Base-by-base conservation (phyloP, 768 basidiomycete genomes). In the Kwoniella dendrophila region DNA sequence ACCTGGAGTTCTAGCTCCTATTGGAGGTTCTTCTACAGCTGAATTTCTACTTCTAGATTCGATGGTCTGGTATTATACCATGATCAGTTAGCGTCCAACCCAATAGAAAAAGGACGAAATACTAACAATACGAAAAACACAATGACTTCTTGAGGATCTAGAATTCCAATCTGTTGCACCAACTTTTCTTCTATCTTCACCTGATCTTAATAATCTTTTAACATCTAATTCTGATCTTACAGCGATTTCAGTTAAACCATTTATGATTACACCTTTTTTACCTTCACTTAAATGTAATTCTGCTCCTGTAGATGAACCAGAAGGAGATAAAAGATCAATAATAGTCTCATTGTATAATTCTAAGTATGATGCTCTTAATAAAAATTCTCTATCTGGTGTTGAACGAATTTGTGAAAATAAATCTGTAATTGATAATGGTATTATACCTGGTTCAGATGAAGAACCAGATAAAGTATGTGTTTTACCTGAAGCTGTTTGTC, bases 131-230 rank as follows among this genome's bases (percentile, higher is more conserved):
- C 93, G 82, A 78, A 98, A 96, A 0, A 98, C 90, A 67, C 89
- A 90, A 77, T 97, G 95, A 81, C 91, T 93, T 33, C 95, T 83
- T 75, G 90, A 92, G 81, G 90, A 93, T 61, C 95, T 81, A 71
- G 93, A 90, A 75, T 99, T 99, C 95, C 95, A 99, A 73, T 99
- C 95, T n/a, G 96, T 99, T 69, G 87, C 90, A 0, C 93, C 94
- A 3, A 93, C 96, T 63, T 92, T 83, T 51, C 95, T 82, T 71
- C 91, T 87, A 3, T 88, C 86, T 76, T 96, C 92, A 4, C 95
- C 95, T 24, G 91, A 82, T 70, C 85, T 84, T 69, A 99, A 80
- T 4, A 97, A 88, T 62, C 90, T 90, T 55, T 86, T 85, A 14
- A 98, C 91, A 38, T 89, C 85, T 69, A 88, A 89, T 29, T 95